Percentiles rank a stretch among this genome's conserved stretches.
phyloP scores from a whole-genome alignment of 176 grass and related monocot genomes.

The Juncus inflexus region DNA sequence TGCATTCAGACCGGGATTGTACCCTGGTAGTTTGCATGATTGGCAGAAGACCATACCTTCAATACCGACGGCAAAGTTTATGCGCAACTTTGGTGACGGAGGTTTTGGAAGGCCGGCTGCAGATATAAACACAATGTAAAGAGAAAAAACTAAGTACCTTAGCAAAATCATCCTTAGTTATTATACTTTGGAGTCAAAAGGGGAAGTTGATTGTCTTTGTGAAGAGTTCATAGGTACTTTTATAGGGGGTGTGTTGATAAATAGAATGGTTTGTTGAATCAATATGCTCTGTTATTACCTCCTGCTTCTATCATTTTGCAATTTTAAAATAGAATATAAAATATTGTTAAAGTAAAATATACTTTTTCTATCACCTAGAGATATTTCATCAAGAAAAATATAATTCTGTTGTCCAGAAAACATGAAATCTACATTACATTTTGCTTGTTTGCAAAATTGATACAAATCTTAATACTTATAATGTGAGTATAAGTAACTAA shows the following conservation, averaged over 20 bases:
- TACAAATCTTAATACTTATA: too few relatives aligned
- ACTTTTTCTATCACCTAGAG: too few relatives aligned
- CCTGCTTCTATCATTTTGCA: not conserved
- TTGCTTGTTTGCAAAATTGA: too few relatives aligned
- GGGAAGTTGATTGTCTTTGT: not conserved
- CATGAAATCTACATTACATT: too few relatives aligned
- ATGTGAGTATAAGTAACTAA: too few relatives aligned
- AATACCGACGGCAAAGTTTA: slow-evolving; percentile 38
- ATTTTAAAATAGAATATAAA: too few relatives aligned
- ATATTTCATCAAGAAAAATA: too few relatives aligned
- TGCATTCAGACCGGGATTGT: slow-evolving; percentile 29
- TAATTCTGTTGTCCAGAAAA: too few relatives aligned
- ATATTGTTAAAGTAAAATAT: too few relatives aligned
- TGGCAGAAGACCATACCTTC: slow-evolving; percentile 60
- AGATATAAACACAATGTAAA: slow-evolving; percentile 14
- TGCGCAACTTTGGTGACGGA: not conserved
- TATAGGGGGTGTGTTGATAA: slow-evolving; percentile 1
- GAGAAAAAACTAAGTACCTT: slow-evolving; percentile 17
- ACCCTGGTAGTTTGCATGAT: slow-evolving; percentile 40
- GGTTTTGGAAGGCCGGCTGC: slow-evolving; percentile 5
- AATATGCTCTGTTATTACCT: not conserved
- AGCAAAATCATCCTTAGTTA: slow-evolving; percentile 9
- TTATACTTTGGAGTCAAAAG: not conserved
- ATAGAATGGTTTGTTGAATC: not conserved
- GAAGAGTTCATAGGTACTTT: slow-evolving; percentile 15